A percentile compares a stretch with the other conserved stretches of the same genome.
Conservation (phyloP, 148 eudicot genomes). For the Polygonum aviculare region DNA sequence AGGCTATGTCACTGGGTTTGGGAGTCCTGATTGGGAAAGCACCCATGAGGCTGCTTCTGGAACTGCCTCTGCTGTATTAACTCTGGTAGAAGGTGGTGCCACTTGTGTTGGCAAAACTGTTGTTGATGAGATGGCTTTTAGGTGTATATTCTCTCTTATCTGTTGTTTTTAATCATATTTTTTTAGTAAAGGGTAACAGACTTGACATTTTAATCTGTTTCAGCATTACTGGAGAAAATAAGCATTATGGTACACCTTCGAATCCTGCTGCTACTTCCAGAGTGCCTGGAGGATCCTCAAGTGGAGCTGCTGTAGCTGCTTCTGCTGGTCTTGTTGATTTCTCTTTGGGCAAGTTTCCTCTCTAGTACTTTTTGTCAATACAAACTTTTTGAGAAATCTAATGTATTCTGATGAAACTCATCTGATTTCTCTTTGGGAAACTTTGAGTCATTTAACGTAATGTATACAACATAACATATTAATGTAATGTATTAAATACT, state of each 20-base stretch:
- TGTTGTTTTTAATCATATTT: background rate
- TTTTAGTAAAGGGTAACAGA: background rate
- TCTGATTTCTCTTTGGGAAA: background rate
- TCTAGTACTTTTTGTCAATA: background rate
- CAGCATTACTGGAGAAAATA: constrained; percentile 88
- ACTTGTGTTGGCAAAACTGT: constrained; percentile 87
- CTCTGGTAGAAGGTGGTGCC: constrained; percentile 91
- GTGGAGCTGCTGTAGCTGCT: constrained; percentile 95
- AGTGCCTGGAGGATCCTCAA: constrained; percentile 81
- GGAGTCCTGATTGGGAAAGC: constrained; percentile 74
- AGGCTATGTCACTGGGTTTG: constrained; percentile 87
- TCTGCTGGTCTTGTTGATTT: constrained; percentile 88
- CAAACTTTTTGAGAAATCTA: background rate
- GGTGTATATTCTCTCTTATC: constrained; percentile 36
- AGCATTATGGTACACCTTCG: constrained; percentile 71
- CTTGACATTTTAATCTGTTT: constrained; percentile 16
- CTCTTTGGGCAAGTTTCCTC: constrained; percentile 54
- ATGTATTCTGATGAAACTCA: background rate
- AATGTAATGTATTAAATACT: background rate
- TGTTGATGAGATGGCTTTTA: constrained; percentile 83
- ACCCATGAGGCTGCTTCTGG: constrained; percentile 77
- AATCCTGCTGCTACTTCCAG: constrained; percentile 70
- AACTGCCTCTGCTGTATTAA: constrained; percentile 61
- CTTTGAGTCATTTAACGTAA: background rate
- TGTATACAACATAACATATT: background rate